Base-by-base conservation (phyloP, 2,329 filamentous ascomycete genomes). In the Penicillium hesseltinei region DNA sequence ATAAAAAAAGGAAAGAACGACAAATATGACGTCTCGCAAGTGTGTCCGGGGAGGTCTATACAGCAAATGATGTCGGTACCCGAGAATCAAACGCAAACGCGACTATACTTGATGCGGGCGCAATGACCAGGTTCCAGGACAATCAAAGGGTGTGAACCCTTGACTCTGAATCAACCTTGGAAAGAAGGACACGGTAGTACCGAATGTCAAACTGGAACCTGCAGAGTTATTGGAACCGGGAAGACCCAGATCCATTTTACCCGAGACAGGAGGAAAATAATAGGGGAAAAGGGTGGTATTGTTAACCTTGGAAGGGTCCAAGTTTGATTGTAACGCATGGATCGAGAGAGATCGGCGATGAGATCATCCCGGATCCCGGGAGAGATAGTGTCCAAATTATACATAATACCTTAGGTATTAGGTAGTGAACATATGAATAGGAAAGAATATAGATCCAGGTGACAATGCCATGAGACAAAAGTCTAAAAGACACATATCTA, bases 161-260 rank as follows among this genome's bases (percentile, higher is more conserved):
- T 46, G 51, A 33, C 25, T 33, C 43, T 45, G 3, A n/a, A n/a
- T n/a, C n/a, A n/a, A n/a, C n/a, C 31, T 33, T 13, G 11, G 11
- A 33, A 33, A 43, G 25, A 39, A 54, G 21, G 61, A 44, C 40
- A 60, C 55, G 62, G 63, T 64, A 62, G 62, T 57, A 64, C 42
- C 19, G 47, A 29, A 7, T 40, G 38, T 50, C 52, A 29, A 46
- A 48, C 38, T 45, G 40, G 47, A 45, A 49, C 36, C 31, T 46
- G 50, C 27, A 35, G 38, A 23, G 50, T 38, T 27, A 40, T 33
- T 43, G 48, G 48, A 42, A 38, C 25, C 6, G 38, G 27, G 36
- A 42, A 33, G 11, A 51, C 5, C 38, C 27, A 51, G 25, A 35
- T 11, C 9, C 10, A 21, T 33, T 54, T 33, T 54, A 49, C 45